Evolutionary conservation across 1,284 basidiomycete genomes (phyloP), one percentile per base, ranked within the genome.

Genomic region (Abortiporus biennis): DNA sequence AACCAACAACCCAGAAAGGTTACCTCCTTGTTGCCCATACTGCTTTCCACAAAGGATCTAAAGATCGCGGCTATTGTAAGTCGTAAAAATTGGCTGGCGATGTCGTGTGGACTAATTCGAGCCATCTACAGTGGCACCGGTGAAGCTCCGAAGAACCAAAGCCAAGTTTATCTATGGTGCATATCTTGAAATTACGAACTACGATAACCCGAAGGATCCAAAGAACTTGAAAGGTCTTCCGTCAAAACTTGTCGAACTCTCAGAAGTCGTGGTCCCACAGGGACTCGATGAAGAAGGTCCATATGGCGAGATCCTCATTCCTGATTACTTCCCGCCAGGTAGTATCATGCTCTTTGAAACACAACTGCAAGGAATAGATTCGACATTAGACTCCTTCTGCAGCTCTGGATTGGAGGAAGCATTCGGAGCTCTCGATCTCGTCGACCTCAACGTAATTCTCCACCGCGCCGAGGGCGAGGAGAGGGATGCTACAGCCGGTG

Each of bases 311-410:
- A 79, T 97, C 46, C 56, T 76, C 19, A 79, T 95, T 1, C 93
- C 93, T 0, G 80, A 91, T 23, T 68, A 72, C 50, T 97, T 97
- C 66, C 91, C 92, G 22, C 92, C 93, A 0, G 93, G 93, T 6
- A 91, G 87, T 50, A 79, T 96, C 54, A 82, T 96, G 80, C 54
- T 97, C 15, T 95, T 95, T 56, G 78, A 85, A 56, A 94, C 93
- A 0, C 78, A 85, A 51, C 72, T 92, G 48, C 75, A 86, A 48
- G 76, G 78, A 19, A 65, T 84, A 50, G 77, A 85, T 51, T 49
- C 71, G 1, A 66, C 74, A 0, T 69, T 96, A 2, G 92, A 94
- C 47, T 56, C 60, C 2, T 80, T 85, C 52, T 92, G 88, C 57
- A 67, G 68, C 1, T 71, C 76, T 6, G 85, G 76, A 1, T 85